phyloP scores from a whole-genome alignment of 495 filamentous ascomycete species.

The Aspergillus steynii region DNA sequence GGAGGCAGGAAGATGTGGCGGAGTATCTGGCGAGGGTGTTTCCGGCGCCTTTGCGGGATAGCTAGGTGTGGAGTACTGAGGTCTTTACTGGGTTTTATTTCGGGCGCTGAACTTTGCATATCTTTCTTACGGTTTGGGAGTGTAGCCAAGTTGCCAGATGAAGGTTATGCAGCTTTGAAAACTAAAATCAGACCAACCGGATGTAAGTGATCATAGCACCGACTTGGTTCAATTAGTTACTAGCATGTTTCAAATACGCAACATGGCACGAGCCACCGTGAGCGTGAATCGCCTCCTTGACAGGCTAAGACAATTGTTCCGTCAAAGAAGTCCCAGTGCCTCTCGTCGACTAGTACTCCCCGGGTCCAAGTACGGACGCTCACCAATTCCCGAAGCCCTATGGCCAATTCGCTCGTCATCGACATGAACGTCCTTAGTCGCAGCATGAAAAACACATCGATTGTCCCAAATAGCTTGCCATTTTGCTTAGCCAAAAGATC shows the following conservation, averaged over 20 bases:
- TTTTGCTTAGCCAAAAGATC: not conserved
- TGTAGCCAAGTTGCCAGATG: too few relatives aligned
- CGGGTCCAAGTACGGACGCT: conserved; percentile 63
- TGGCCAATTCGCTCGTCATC: conserved; percentile 59
- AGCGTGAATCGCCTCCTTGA: too few relatives aligned
- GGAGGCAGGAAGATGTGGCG: not conserved
- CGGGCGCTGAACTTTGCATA: too few relatives aligned
- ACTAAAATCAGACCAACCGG: too few relatives aligned
- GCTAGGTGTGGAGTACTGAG: not conserved
- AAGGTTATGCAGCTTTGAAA: too few relatives aligned
- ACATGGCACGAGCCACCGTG: too few relatives aligned
- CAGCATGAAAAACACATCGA: conserved; percentile 64
- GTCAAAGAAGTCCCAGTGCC: conserved; percentile 7
- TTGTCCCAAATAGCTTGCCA: conserved; percentile 73
- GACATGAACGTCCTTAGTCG: conserved; percentile 63
- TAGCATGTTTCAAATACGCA: too few relatives aligned
- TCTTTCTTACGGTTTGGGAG: too few relatives aligned
- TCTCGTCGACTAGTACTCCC: conserved; percentile 17
- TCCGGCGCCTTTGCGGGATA: not conserved
- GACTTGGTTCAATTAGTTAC: too few relatives aligned
- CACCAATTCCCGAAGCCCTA: conserved; percentile 62
- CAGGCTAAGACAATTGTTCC: too few relatives aligned
- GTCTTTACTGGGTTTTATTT: too few relatives aligned
- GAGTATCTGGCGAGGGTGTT: not conserved
- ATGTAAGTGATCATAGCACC: too few relatives aligned